phyloP scores from a whole-genome alignment of 2,329 filamentous ascomycete species.

The Cordyceps farinosa region DNA sequence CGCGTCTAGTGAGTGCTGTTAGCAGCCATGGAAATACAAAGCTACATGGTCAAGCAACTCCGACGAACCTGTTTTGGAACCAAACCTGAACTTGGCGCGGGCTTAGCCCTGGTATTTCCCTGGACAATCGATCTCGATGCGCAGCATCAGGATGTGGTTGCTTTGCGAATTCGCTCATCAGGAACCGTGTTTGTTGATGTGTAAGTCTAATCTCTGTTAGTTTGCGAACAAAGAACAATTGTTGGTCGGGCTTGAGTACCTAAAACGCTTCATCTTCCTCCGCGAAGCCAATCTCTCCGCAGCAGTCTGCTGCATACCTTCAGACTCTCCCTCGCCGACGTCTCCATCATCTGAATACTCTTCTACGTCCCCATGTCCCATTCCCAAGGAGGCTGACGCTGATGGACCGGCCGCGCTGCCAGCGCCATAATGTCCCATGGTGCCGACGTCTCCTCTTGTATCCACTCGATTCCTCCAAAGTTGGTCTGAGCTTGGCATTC shows the following conservation, averaged over 20 bases:
- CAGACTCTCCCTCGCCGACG: constrained; percentile 11
- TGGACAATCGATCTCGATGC: constrained; percentile 79
- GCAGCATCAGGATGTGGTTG: constrained; percentile 92
- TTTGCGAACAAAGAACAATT: not conserved
- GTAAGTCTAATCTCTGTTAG: constrained; percentile 61
- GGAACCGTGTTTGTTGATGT: constrained; percentile 92
- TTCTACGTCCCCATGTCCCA: constrained; percentile 8
- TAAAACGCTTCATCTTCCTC: constrained; percentile 75
- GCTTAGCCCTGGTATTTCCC: constrained; percentile 87
- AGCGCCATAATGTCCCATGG: constrained; percentile 6
- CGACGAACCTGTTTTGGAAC: constrained; percentile 89
- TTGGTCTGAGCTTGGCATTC: constrained; percentile 1
- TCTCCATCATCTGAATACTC: constrained; percentile 17
- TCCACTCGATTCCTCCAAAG: constrained; percentile 12
- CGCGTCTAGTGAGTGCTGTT: constrained; percentile 45
- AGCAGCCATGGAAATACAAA: constrained; percentile 9
- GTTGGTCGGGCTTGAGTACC: constrained; percentile 44
- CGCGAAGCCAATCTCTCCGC: constrained; percentile 56
- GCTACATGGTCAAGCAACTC: not conserved
- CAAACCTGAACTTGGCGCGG: constrained; percentile 94
- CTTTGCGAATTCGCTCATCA: constrained; percentile 96
- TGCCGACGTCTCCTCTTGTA: not conserved
- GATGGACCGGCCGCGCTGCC: not conserved
- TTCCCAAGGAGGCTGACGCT: not conserved
- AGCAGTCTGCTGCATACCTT: constrained; percentile 39